Conservation (phyloP, 345 rosid genomes). For the Citrus trifoliata region DNA sequence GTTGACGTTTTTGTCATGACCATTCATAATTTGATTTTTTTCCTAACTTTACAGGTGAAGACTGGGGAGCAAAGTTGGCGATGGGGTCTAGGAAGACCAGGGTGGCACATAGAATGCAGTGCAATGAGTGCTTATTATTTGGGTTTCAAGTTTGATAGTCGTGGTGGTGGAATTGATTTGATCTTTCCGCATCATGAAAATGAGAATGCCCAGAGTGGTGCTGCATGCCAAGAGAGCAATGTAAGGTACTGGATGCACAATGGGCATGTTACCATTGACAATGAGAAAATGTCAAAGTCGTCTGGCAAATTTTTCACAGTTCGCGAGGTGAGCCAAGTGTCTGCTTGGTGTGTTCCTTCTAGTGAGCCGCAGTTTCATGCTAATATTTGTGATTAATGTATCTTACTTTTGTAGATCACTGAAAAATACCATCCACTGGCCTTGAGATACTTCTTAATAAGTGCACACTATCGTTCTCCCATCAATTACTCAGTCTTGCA, state of each 20-base stretch:
- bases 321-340: constrained; percentile 45
- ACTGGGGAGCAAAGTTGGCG: constrained; percentile 90
- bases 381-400: background rate
- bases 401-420: constrained; percentile 49
- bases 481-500: constrained; percentile 56
- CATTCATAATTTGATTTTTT: constrained; percentile 1
- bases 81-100: constrained; percentile 94
- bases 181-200: constrained; percentile 86
- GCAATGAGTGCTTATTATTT: constrained; percentile 88
- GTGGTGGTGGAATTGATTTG: constrained; percentile 82
- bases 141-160: constrained; percentile 67
- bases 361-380: background rate
- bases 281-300: constrained; percentile 90
- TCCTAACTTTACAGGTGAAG: constrained; percentile 61
- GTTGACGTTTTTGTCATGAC: background rate
- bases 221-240: constrained; percentile 57
- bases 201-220: constrained; percentile 78
- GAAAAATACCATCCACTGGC: constrained; percentile 75
- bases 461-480: constrained; percentile 84
- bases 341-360: background rate
- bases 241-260: constrained; percentile 82
- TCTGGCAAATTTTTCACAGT: constrained; percentile 65
- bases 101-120: constrained; percentile 99
- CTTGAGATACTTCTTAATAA: constrained; percentile 77
- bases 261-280: constrained; percentile 80